Evolutionary conservation across 2,329 filamentous ascomycete genomes (phyloP), one percentile per base, ranked within the genome.

Genomic region (Neocatenulostroma microsporum): DNA sequence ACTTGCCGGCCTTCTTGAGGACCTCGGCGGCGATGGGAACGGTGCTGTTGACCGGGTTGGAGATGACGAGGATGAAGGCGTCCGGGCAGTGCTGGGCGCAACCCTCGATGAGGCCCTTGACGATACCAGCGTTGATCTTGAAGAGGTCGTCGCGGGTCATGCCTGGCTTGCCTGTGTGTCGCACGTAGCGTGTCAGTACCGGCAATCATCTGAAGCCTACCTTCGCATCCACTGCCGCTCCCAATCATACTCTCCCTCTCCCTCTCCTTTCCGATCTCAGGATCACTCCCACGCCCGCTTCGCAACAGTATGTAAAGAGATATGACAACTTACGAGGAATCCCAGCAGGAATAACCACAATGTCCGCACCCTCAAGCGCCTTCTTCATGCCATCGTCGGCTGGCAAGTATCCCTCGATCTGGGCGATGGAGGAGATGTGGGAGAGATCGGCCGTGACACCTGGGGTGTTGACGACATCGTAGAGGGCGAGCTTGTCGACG

Each of bases 71-170:
- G 62, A 94, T 79, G 70, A 82, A 94, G 38, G 91, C 91, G 64
- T 95, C 93, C 62, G 91, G 91, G 62, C 80, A 81, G 59, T 82
- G 78, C 62, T 95, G 80, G 54, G 89, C 87, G 55, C 86, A 78
- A 36, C 84, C 80, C 73, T 94, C 83, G 55, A 93, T 82, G 51
- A 98, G 76, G 54, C 85, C 87, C 70, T 91, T 86, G 61, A 98
- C 91, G 60, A 98, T 98, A 56, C 88, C 85, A 44, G 91, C 91
- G 66, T 98, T 98, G 75, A 95, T 94, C 72, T 95, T 95, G 83
- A 98, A 98, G 42, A 98, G 84, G 62, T 96, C 91, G 58, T 98
- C 91, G 71, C 91, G 87, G 66, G 84, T 95, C 91, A 98, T 98
- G 58, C 91, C 91, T 56, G 91, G 91, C 77, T 96, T 96, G 70